Conservation (phyloP, 2,329 filamentous ascomycete genomes). For the Lachnellula hyalina region DNA sequence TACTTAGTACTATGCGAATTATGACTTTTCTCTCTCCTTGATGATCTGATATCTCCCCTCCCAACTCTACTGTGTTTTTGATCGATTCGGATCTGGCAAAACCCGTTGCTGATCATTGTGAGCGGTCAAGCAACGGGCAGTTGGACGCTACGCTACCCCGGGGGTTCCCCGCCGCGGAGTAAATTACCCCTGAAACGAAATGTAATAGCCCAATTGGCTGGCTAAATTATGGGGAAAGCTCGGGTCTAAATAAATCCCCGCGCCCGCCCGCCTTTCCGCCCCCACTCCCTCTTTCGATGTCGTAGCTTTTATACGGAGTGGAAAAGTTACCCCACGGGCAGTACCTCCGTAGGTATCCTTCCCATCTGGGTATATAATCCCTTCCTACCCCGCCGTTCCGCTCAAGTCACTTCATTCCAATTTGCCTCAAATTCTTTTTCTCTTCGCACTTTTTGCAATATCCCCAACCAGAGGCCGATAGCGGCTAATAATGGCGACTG, state of each 20-base stretch:
- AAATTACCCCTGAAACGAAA: too few species aligned
- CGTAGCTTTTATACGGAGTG: too few species aligned
- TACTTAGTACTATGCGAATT: too few species aligned
- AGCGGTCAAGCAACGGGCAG: background rate
- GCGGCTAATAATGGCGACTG: slow-evolving; percentile 8
- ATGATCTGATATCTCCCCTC: too few species aligned
- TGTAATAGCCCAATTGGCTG: background rate
- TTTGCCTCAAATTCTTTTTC: background rate
- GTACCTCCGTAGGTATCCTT: too few species aligned
- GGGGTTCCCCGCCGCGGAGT: too few species aligned
- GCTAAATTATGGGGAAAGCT: slow-evolving; percentile 1
- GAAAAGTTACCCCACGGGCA: too few species aligned
- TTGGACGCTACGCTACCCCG: background rate
- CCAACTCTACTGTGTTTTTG: too few species aligned
- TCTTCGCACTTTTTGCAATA: background rate
- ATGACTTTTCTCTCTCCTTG: too few species aligned
- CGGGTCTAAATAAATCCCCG: background rate
- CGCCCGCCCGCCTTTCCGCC: background rate
- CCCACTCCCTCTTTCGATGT: background rate
- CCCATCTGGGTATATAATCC: background rate
- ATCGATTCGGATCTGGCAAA: background rate
- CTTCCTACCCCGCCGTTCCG: background rate
- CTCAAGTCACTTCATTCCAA: background rate
- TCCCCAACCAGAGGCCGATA: background rate
- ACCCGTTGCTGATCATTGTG: background rate